A percentile compares a stretch with the other conserved stretches of the same genome.
These are phyloP conservation scores for Lactuca saligna DNA, from an alignment of 129 eudicot species.

Conservation along the genomic window DNA sequence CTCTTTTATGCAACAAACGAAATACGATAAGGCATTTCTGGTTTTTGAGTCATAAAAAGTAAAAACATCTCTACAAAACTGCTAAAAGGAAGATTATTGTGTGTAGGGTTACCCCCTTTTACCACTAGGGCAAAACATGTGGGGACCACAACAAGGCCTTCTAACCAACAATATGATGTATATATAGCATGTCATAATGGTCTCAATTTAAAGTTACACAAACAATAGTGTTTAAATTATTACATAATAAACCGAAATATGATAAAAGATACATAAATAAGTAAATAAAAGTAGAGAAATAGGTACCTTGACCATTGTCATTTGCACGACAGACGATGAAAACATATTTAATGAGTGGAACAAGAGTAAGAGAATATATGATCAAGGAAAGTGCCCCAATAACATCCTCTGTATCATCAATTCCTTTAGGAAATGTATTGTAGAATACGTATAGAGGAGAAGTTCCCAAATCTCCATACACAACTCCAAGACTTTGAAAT, in stretches of 20 bases:
- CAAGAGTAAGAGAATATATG: slow-evolving; percentile 49
- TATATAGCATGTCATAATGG: too few species aligned
- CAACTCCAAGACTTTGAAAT: slow-evolving; percentile 66
- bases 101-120: too few species aligned
- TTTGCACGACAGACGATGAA: slow-evolving; percentile 50
- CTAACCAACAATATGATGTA: background rate
- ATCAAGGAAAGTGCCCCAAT: slow-evolving; percentile 61
- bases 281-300: background rate
- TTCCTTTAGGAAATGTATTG: slow-evolving; percentile 49
- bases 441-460: slow-evolving; percentile 61
- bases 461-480: slow-evolving; percentile 68
- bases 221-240: too few species aligned
- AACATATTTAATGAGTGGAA: slow-evolving; percentile 23
- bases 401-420: slow-evolving; percentile 42
- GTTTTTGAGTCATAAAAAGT: too few species aligned
- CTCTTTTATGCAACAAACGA: background rate
- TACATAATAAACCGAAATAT: too few species aligned
- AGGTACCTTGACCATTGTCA: slow-evolving; percentile 68
- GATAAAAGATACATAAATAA: too few species aligned
- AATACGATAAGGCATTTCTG: too few species aligned
- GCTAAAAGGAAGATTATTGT: too few species aligned
- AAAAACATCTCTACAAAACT: too few species aligned
- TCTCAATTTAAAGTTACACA: too few species aligned
- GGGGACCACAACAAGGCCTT: too few species aligned
- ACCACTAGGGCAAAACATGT: too few species aligned